Evolutionary conservation across 768 basidiomycete species (phyloP).

Genomic region (Termitomyces sp.): DNA sequence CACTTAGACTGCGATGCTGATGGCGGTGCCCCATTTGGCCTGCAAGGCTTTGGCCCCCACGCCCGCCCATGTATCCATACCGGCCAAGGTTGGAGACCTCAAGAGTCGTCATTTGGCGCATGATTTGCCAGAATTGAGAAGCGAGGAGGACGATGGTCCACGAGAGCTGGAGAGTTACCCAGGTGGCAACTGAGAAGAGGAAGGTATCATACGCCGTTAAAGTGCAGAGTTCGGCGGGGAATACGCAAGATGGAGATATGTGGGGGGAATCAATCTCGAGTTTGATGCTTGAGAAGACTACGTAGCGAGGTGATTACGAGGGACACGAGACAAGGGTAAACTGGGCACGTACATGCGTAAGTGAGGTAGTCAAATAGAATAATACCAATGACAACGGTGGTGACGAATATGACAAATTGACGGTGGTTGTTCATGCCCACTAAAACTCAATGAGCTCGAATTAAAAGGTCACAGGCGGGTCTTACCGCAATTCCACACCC

Average conservation of each 20-base stretch:
- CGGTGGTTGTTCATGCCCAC: slow-evolving; percentile 94
- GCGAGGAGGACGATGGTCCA: slow-evolving; percentile 89
- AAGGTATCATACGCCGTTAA: slow-evolving; percentile 74
- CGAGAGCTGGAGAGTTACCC: slow-evolving; percentile 91
- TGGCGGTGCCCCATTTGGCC: slow-evolving; percentile 82
- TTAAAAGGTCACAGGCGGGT: not conserved
- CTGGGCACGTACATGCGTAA: slow-evolving; percentile 60
- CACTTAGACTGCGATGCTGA: slow-evolving; percentile 16
- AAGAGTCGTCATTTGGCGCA: slow-evolving; percentile 91
- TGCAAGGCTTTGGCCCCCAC: slow-evolving; percentile 59
- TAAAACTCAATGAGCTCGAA: slow-evolving; percentile 18
- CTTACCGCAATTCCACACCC: slow-evolving; percentile 98
- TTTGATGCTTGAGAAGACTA: slow-evolving; percentile 46
- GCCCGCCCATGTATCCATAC: slow-evolving; percentile 96
- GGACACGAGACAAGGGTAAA: not conserved
- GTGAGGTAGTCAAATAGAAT: slow-evolving; percentile 78
- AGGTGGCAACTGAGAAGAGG: slow-evolving; percentile 73
- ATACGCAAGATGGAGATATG: slow-evolving; percentile 57
- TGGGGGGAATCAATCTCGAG: slow-evolving; percentile 30
- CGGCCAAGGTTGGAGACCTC: slow-evolving; percentile 94
- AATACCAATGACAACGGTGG: slow-evolving; percentile 79
- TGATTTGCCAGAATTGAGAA: slow-evolving; percentile 88
- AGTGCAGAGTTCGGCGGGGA: slow-evolving; percentile 65
- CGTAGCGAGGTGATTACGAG: not conserved
- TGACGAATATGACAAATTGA: slow-evolving; percentile 92